Conservation (phyloP, 768 basidiomycete species). For the Termitomyces sp. region DNA sequence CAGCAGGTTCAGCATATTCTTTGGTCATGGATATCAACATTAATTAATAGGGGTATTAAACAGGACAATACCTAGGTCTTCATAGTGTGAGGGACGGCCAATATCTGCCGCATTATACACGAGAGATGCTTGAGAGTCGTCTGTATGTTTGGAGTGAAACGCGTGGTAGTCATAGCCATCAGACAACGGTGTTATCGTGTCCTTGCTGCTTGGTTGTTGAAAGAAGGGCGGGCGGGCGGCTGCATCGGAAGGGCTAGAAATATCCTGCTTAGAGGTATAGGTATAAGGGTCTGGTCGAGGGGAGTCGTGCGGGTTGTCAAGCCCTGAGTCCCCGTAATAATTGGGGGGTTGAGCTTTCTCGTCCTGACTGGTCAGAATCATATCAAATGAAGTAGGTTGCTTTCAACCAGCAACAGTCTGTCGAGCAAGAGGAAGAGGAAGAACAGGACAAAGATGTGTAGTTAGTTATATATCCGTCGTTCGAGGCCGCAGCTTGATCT, state of each 20-base stretch:
- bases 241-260: slow-evolving; percentile 3
- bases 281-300: background rate
- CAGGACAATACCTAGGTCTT: slow-evolving; percentile 50
- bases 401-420: background rate
- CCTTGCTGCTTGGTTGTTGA: slow-evolving; percentile 6
- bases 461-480: background rate
- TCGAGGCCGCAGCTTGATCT: background rate
- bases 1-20: slow-evolving; percentile 68
- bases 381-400: background rate
- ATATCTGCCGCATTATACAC: slow-evolving; percentile 41
- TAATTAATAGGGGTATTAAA: background rate
- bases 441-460: background rate
- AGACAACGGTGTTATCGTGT: background rate
- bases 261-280: background rate
- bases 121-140: slow-evolving; percentile 34
- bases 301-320: background rate
- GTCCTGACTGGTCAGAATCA: slow-evolving; percentile 13
- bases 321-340: slow-evolving; percentile 3
- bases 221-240: slow-evolving; percentile 4
- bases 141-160: slow-evolving; percentile 7
- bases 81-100: slow-evolving; percentile 33
- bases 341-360: slow-evolving; percentile 6
- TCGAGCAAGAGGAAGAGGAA: background rate
- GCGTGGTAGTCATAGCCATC: slow-evolving; percentile 2
- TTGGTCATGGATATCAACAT: slow-evolving; percentile 19